Base-by-base conservation (phyloP, 306 rosid species). In the Arachis hypogaea region DNA sequence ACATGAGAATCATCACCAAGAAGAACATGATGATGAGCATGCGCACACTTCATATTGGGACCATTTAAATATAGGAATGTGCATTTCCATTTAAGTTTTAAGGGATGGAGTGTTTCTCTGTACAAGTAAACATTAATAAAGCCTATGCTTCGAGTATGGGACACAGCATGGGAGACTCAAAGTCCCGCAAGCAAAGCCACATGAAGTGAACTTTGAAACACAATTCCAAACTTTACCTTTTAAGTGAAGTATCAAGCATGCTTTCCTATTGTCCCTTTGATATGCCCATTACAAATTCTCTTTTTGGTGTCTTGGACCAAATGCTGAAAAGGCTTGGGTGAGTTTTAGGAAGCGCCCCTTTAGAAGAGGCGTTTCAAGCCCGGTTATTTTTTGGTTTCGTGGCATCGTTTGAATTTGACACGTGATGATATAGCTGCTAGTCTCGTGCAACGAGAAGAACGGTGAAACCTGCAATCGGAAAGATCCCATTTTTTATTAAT, bases 211-310 rank as follows among this genome's bases (percentile, higher is more conserved):
- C 45, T 60, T 60, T 30, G 6, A 29, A 22, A 57, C 2, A 28
- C 6, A 12, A 22, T 3, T 29, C 4, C 66, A 62, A 62, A 11
- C 49, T 41, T 10, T 64, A 9, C 55, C 55, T 44, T 64, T 45
- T 22, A 44, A 64, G 69, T 4, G 69, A 64, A 64, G 69, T 64
- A 22, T 4, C 54, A 64, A 64, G 55, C 43, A 22, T 64, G 69
- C 55, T 44, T 40, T 36, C 16, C 54, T 49, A 49, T 49, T 4
- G 16, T 4, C n/a, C 16, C 45, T 40, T 61, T 40, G 67, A 2
- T 5, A 40, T 7, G 12, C 67, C 42, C 49, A 22, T 22, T 22
- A 62, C 49, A 40, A 41, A 40, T 62, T n/a, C 67, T 43, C 7
- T 43, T 43, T 43, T 43, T 43, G 7, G 7, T 6, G 46, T 43